Conservation (phyloP, 257 asterid species). For the Penstemon barbatus region DNA sequence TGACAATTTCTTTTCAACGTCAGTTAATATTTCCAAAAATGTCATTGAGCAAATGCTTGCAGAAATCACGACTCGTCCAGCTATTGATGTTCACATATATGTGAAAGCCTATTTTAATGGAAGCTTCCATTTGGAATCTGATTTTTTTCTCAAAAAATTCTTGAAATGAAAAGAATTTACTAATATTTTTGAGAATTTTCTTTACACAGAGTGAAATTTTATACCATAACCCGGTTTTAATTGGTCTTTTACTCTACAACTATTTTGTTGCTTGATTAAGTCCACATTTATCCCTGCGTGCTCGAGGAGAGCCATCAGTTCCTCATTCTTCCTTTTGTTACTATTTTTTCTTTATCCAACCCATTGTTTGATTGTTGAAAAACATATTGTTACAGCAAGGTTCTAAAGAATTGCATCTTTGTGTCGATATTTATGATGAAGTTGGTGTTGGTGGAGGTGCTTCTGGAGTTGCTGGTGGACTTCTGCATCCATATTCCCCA, state of each 20-base stretch:
- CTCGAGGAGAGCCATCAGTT: background rate
- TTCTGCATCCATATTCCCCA: constrained; percentile 94
- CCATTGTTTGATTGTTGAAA: constrained; percentile 28
- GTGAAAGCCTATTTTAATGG: background rate
- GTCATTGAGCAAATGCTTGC: constrained; percentile 1
- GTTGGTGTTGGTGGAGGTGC: constrained; percentile 98
- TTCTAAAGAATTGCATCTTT: constrained; percentile 55
- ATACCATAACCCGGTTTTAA: background rate
- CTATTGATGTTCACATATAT: background rate
- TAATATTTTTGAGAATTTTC: too few relatives aligned
- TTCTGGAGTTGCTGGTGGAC: constrained; percentile 98
- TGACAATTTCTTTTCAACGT: too few relatives aligned
- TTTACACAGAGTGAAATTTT: background rate
- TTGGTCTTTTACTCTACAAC: background rate
- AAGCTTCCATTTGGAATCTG: constrained; percentile 1
- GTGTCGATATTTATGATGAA: constrained; percentile 84
- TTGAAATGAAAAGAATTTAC: too few relatives aligned
- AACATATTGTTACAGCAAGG: constrained; percentile 49
- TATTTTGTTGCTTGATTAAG: background rate
- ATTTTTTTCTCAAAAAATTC: background rate
- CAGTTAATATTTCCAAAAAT: too few relatives aligned
- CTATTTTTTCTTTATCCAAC: background rate
- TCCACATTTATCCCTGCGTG: background rate
- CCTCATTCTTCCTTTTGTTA: background rate
- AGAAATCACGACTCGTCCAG: background rate